Evolutionary conservation across 2,329 filamentous ascomycete species (phyloP).

Genomic region (Elsinoe necatrix): DNA sequence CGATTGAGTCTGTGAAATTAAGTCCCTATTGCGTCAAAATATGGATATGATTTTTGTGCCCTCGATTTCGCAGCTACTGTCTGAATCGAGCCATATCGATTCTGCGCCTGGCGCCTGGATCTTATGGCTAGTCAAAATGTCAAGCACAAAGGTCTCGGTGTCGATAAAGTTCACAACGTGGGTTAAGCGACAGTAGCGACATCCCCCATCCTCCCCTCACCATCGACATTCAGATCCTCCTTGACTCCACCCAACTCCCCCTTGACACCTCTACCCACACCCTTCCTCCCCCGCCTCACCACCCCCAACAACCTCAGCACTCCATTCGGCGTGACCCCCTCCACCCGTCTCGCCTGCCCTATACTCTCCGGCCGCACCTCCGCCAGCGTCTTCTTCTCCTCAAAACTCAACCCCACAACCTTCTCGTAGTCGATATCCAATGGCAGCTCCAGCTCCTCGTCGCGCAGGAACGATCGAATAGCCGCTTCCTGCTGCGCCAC

Average conservation of each 20-base stretch:
- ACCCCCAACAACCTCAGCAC: constrained; percentile 51
- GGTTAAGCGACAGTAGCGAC: not conserved
- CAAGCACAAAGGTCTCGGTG: too few relatives aligned
- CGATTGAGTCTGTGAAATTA: too few relatives aligned
- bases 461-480: constrained; percentile 59
- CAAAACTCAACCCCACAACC: constrained; percentile 66
- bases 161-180: too few relatives aligned
- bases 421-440: constrained; percentile 64
- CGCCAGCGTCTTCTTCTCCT: constrained; percentile 65
- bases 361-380: constrained; percentile 71
- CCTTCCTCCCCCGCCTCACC: constrained; percentile 43
- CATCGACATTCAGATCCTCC: not conserved
- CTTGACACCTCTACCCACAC: not conserved
- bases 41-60: too few relatives aligned
- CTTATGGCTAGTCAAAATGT: too few relatives aligned
- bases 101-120: too few relatives aligned
- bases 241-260: not conserved
- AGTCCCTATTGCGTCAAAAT: too few relatives aligned
- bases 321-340: constrained; percentile 56
- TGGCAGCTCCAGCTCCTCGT: constrained; percentile 68
- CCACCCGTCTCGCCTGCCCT: constrained; percentile 78
- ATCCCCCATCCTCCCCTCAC: not conserved
- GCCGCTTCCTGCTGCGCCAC: constrained; percentile 62
- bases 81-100: too few relatives aligned
- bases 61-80: too few relatives aligned